Conservation (phyloP, 805 yeast genomes). For the Schizosaccharomyces lindneri region DNA sequence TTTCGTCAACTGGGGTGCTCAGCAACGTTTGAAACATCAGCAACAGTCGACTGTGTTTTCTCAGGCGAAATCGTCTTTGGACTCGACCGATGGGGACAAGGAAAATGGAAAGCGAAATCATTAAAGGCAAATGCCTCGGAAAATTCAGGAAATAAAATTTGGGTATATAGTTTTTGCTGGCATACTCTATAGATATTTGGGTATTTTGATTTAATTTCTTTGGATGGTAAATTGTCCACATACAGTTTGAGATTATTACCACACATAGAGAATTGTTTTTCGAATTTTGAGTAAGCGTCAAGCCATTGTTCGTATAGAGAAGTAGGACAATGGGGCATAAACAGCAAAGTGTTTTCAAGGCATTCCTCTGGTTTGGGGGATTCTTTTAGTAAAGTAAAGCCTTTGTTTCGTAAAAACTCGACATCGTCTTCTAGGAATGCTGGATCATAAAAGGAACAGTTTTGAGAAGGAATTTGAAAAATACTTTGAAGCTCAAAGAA, state of each 20-base stretch:
- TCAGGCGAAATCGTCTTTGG: not conserved
- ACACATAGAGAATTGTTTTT: not conserved
- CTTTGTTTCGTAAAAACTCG: not conserved
- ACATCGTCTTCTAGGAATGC: not conserved
- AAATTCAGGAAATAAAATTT: not conserved
- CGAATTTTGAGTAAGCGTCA: not conserved
- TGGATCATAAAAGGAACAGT: not conserved
- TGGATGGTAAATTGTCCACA: not conserved
- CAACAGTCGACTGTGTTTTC: not conserved
- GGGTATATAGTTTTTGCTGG: not conserved
- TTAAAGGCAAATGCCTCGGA: not conserved
- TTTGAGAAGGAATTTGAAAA: not conserved
- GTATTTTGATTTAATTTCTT: not conserved
- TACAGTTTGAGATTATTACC: not conserved
- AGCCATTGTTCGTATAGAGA: not conserved
- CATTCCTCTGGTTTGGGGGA: not conserved
- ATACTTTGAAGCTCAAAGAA: not conserved
- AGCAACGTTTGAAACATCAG: not conserved
- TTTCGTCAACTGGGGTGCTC: constrained; percentile 2
- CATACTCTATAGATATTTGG: not conserved
- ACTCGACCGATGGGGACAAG: not conserved
- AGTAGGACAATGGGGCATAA: constrained; percentile 1
- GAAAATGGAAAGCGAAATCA: not conserved
- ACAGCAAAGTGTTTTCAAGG: not conserved
- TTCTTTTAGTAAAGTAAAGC: not conserved